Evolutionary conservation across 2,329 filamentous ascomycete species (phyloP), one percentile per base, ranked within the genome.

Genomic region (Arachnomyces sp.): DNA sequence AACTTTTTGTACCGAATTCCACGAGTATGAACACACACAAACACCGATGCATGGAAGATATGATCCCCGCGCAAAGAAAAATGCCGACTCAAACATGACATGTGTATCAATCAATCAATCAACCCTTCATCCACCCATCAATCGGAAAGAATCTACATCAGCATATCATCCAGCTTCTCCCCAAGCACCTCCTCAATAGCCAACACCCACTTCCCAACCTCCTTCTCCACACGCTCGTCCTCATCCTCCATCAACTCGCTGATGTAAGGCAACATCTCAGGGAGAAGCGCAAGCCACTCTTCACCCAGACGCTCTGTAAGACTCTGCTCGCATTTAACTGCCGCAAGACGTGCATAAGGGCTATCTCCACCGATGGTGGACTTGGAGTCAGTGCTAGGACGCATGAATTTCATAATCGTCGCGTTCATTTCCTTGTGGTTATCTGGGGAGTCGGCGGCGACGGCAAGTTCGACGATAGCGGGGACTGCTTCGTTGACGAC

Each of bases 231-330:
- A 18, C 75, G 73, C 66, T 96, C 92, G 57, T 96, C 89, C 51
- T 96, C 92, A 59, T 98, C 92, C 58, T 98, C 92, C 66, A 94
- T 83, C 55, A 94, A 63, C 68, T 98, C 92, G 55, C 86, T 93
- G 53, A 99, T 94, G 49, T 90, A 86, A 14, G 93, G 90, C 59
- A 98, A 67, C 83, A 95, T 96, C 73, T 98, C 92, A 0, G 90
- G 87, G 57, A 96, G 63, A 68, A 93, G 76, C 1, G 81, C 77
- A 44, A 98, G 66, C 92, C 92, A 98, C 58, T 98, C 92, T 60
- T 96, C 89, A 43, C 89, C 89, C 17, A 96, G 66, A 35, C 77
- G 72, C 50, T 84, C 79, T 9, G 88, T 93, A 47, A 96, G 70
- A 11, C 74, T 76, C 57, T 88, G 82, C 67, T 96, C 79, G 50